Percentiles rank a stretch among this genome's conserved stretches.
These are phyloP conservation scores for Mucor velutinosus DNA, from an alignment of 371 early-diverging fungal genomes.

Conservation along the genomic window DNA sequence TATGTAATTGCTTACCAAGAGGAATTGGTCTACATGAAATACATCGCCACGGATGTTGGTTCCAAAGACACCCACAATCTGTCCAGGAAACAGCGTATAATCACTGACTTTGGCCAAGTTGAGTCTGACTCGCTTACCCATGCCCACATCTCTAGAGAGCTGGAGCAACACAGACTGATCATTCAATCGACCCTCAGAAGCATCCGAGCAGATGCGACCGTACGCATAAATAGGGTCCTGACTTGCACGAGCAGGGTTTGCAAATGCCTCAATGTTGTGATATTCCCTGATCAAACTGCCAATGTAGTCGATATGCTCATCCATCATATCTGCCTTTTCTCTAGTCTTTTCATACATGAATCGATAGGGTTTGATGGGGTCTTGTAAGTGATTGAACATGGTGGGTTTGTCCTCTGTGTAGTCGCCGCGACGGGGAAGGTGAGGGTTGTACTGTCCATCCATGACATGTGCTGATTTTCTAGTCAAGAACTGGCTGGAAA, in stretches of 20 bases:
- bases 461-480: conserved; percentile 26
- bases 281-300: conserved; percentile 53
- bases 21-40: conserved; percentile 29
- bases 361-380: conserved; percentile 66
- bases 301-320: conserved; percentile 75
- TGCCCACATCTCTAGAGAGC: conserved; percentile 71
- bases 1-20: conserved; percentile 12
- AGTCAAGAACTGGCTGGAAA: conserved; percentile 20
- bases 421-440: conserved; percentile 5
- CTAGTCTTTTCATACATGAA: conserved; percentile 89
- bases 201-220: conserved; percentile 79
- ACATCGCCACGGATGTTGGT: conserved; percentile 30
- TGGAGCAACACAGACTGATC: conserved; percentile 76
- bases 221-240: conserved; percentile 37
- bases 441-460: conserved; percentile 38
- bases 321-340: conserved; percentile 70
- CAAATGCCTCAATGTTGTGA: conserved; percentile 50
- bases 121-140: conserved; percentile 70
- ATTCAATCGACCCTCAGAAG: conserved; percentile 61
- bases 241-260: conserved; percentile 64
- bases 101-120: conserved; percentile 55
- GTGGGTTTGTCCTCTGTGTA: not conserved
- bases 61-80: conserved; percentile 58
- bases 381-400: conserved; percentile 40
- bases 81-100: conserved; percentile 76